Conservation (phyloP, 2,329 filamentous ascomycete genomes). For the Cordyceps cateniannulata region DNA sequence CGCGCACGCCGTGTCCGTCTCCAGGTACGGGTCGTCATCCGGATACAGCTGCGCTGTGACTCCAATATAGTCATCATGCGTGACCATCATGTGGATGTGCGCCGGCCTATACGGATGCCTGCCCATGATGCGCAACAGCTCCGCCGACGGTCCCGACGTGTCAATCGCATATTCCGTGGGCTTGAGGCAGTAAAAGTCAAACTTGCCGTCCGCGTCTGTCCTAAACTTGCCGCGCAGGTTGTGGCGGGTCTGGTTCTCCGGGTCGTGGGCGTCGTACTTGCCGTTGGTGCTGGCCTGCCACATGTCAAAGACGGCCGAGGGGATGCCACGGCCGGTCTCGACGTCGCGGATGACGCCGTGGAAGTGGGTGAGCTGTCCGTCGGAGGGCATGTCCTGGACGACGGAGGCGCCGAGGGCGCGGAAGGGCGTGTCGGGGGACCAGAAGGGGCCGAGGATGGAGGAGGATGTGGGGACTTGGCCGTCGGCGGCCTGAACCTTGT, state of each 20-base stretch:
- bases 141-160: not conserved
- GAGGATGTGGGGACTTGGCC: constrained; percentile 63
- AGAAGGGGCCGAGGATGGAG: constrained; percentile 72
- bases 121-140: not conserved
- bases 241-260: constrained; percentile 62
- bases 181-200: constrained; percentile 68
- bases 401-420: constrained; percentile 59
- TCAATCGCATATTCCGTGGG: constrained; percentile 29
- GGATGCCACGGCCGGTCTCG: constrained; percentile 59
- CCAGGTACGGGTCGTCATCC: not conserved
- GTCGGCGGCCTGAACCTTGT: constrained; percentile 56
- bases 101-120: not conserved
- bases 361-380: constrained; percentile 58
- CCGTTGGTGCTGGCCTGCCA: constrained; percentile 73
- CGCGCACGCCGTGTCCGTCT: constrained; percentile 2
- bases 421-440: constrained; percentile 69
- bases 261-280: constrained; percentile 72
- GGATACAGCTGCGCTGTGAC: constrained; percentile 2
- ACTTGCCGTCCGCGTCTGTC: constrained; percentile 62
- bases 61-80: not conserved
- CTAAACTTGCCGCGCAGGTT: constrained; percentile 73
- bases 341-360: constrained; percentile 62
- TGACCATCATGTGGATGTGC: constrained; percentile 6
- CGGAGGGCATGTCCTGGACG: constrained; percentile 53
- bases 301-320: constrained; percentile 65